phyloP scores from a whole-genome alignment of 441 rosid species.

The Metrosideros polymorpha region DNA sequence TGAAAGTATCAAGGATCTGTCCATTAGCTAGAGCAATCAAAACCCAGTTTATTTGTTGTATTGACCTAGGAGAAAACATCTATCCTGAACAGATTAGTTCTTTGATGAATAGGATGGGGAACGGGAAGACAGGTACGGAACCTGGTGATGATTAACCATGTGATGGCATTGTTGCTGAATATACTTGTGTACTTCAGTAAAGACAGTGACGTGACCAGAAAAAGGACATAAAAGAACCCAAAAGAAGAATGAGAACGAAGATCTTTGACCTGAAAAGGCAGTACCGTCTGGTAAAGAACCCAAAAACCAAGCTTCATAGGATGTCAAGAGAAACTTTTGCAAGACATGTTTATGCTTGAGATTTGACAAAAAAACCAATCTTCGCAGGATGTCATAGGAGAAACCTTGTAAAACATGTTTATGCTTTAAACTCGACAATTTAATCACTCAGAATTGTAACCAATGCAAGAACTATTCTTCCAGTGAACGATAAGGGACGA shows the following conservation, averaged over 20 bases:
- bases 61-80: background rate
- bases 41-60: background rate
- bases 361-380: background rate
- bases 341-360: background rate
- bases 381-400: background rate
- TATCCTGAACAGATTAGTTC: background rate
- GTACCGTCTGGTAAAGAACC: background rate
- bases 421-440: background rate
- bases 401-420: background rate
- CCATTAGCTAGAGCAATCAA: background rate
- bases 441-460: background rate
- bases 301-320: background rate
- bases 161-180: background rate
- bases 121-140: background rate
- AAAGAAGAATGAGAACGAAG: background rate
- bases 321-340: background rate
- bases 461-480: background rate
- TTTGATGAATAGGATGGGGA: background rate
- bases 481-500: background rate
- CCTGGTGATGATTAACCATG: background rate
- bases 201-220: background rate
- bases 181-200: background rate
- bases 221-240: background rate
- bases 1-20: background rate
- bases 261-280: background rate